phyloP scores from a whole-genome alignment of 306 rosid species.

The Prunus padus region DNA sequence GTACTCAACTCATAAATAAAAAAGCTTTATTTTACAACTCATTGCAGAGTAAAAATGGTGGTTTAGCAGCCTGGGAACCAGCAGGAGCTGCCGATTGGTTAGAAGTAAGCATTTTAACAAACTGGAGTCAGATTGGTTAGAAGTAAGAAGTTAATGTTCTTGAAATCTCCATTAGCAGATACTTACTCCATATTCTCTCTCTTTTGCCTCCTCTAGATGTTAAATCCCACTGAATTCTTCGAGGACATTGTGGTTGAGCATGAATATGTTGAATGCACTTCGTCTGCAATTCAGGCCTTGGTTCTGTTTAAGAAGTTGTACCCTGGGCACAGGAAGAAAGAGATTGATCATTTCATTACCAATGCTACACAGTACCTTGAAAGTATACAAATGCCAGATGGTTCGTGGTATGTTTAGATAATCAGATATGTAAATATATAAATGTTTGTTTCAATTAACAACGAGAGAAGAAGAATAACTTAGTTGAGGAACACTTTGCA shows the following conservation, averaged over 20 bases:
- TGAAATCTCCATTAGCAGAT: too few relatives aligned
- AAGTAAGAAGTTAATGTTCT: not conserved
- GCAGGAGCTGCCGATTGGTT: constrained; percentile 59
- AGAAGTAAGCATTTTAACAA: constrained; percentile 43
- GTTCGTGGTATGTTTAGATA: constrained; percentile 10
- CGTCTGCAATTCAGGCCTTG: constrained; percentile 7
- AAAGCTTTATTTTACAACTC: not conserved
- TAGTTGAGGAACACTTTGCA: not conserved
- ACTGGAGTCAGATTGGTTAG: not conserved
- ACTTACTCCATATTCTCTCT: not conserved
- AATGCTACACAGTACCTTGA: not conserved
- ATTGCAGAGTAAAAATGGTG: constrained; percentile 65
- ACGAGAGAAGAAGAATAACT: not conserved
- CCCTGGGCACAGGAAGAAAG: constrained; percentile 15
- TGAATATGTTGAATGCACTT: constrained; percentile 18
- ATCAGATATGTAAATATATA: not conserved
- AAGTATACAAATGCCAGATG: constrained; percentile 12
- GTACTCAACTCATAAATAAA: not conserved
- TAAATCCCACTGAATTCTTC: constrained; percentile 13
- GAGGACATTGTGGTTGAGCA: constrained; percentile 12
- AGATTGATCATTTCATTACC: not conserved
- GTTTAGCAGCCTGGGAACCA: constrained; percentile 71
- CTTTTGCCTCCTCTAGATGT: not conserved
- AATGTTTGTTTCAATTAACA: not conserved
- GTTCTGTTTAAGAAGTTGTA: not conserved